Conservation (phyloP, 2,329 filamentous ascomycete genomes). For the Aspergillus caelatus region DNA sequence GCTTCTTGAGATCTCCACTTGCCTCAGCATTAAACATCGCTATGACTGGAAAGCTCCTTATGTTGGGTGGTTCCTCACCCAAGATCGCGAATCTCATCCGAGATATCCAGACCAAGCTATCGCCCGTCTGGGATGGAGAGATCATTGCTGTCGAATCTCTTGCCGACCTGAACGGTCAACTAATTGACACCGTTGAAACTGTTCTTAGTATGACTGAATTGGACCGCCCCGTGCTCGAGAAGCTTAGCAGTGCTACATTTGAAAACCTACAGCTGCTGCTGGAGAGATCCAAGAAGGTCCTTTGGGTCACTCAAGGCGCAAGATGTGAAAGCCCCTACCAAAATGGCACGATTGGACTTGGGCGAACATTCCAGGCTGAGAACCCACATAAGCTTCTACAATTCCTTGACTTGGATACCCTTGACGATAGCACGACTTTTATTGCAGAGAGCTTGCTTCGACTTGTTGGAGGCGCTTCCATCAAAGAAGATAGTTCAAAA, state of each 20-base stretch:
- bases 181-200: constrained; percentile 1
- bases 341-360: constrained; percentile 12
- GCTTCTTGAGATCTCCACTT: constrained; percentile 10
- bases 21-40: not conserved
- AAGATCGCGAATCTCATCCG: constrained; percentile 1
- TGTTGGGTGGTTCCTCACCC: constrained; percentile 8
- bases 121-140: constrained; percentile 45
- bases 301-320: constrained; percentile 8
- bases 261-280: constrained; percentile 1
- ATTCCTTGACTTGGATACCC: constrained; percentile 12
- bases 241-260: constrained; percentile 3
- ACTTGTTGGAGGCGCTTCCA: not conserved
- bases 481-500: constrained; percentile 1
- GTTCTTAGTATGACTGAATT: constrained; percentile 12
- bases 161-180: constrained; percentile 1
- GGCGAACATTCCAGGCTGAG: constrained; percentile 10
- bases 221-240: constrained; percentile 7
- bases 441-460: constrained; percentile 5
- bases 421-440: not conserved
- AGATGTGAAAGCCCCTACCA: constrained; percentile 8
- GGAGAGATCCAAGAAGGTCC: constrained; percentile 1
- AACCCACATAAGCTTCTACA: constrained; percentile 9
- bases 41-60: constrained; percentile 4
- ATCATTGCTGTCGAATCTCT: constrained; percentile 9
- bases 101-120: constrained; percentile 7